phyloP scores from a whole-genome alignment of 2,329 filamentous ascomycete species.

The Beauveria sp. region DNA sequence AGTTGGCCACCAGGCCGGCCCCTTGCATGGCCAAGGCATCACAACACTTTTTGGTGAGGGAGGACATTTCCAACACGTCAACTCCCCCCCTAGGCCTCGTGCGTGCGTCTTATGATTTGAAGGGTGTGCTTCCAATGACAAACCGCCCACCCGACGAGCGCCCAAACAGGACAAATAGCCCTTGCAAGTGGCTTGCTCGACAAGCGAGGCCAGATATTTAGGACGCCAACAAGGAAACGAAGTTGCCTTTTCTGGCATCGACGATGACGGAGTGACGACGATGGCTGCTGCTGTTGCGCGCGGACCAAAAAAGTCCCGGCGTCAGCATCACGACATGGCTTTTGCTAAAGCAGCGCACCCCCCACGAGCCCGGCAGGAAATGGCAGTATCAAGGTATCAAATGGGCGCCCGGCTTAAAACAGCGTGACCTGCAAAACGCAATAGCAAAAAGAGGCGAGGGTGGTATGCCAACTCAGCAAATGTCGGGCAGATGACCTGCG shows the following conservation, averaged over 20 bases:
- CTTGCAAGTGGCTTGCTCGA: not conserved
- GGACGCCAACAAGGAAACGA: too few species aligned
- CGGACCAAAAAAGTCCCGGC: not conserved
- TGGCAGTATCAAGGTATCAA: not conserved
- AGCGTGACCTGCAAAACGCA: slow-evolving; percentile 12
- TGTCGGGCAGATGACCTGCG: slow-evolving; percentile 28
- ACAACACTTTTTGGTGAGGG: not conserved
- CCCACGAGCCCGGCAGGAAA: not conserved
- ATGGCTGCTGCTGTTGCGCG: too few species aligned
- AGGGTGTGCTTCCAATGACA: too few species aligned
- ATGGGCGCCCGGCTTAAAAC: not conserved
- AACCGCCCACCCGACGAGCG: too few species aligned
- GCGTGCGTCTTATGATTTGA: not conserved
- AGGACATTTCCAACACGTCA: not conserved
- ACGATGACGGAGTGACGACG: not conserved
- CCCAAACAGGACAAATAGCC: not conserved
- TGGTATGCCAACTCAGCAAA: slow-evolving; percentile 29
- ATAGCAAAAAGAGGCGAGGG: slow-evolving; percentile 16
- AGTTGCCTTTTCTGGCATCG: not conserved
- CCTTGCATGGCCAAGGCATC: slow-evolving; percentile 7
- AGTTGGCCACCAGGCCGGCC: slow-evolving; percentile 8
- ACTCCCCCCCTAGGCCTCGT: not conserved
- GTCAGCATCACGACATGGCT: not conserved
- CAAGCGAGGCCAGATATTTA: too few species aligned
- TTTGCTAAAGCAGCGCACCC: not conserved